Percentiles rank a stretch among this genome's conserved stretches.
Evolutionary conservation across 2,329 filamentous ascomycete genomes (phyloP).

Genomic region (Claviceps sp.): DNA sequence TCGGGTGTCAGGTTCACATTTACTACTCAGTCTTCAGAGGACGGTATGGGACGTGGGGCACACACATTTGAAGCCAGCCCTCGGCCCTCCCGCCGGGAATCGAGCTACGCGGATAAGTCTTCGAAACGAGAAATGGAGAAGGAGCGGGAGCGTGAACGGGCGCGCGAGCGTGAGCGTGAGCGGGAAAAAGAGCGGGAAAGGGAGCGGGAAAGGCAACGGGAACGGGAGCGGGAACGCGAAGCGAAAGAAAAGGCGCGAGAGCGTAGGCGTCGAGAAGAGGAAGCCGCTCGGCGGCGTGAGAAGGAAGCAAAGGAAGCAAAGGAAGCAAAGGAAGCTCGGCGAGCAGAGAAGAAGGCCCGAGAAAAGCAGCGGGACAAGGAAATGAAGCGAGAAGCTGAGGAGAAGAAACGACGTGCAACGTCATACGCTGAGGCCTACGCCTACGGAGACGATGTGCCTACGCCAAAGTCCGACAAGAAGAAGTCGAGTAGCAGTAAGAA

Average conservation of each 20-base stretch:
- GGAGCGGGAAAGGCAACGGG: slow-evolving; percentile 1
- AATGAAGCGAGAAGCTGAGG: slow-evolving; percentile 22
- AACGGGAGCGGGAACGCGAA: slow-evolving; percentile 2
- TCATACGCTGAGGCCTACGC: slow-evolving; percentile 21
- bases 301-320: slow-evolving; percentile 23
- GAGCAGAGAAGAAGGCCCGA: slow-evolving; percentile 20
- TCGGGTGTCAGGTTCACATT: slow-evolving; percentile 21
- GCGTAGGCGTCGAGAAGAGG: slow-evolving; percentile 12
- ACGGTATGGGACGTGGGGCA: slow-evolving; percentile 25
- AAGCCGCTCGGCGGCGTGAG: slow-evolving; percentile 15
- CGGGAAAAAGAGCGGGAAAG: slow-evolving; percentile 7
- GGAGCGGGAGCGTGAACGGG: slow-evolving; percentile 19
- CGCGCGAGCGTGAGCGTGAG: slow-evolving; percentile 12
- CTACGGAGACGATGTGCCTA: slow-evolving; percentile 17
- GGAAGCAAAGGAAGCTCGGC: slow-evolving; percentile 19
- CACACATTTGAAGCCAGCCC: slow-evolving; percentile 29
- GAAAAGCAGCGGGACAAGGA: slow-evolving; percentile 27
- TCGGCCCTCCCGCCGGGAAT: slow-evolving; percentile 29
- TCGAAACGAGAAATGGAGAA: slow-evolving; percentile 30
- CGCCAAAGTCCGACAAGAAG: slow-evolving; percentile 22
- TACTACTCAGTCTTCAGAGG: slow-evolving; percentile 31
- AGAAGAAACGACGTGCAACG: slow-evolving; percentile 22
- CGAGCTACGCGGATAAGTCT: slow-evolving; percentile 33
- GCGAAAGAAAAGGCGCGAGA: slow-evolving; percentile 9
- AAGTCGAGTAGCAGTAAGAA: slow-evolving; percentile 25